Percentiles rank a stretch among this genome's conserved stretches.
Evolutionary conservation across 1,284 basidiomycete genomes (phyloP).

Genomic region (Sporisorium scitamineum): DNA sequence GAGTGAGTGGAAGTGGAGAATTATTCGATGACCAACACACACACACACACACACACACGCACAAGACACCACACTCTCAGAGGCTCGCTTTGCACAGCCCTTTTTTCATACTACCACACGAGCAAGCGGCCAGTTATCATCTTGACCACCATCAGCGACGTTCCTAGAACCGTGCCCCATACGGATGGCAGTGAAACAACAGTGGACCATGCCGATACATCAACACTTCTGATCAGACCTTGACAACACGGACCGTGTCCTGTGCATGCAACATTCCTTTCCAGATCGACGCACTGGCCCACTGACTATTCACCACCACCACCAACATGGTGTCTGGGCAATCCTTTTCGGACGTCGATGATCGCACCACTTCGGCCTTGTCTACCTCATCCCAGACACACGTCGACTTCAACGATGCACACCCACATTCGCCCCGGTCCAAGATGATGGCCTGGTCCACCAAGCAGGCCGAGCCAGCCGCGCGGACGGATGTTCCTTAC

Average conservation of each 20-base stretch:
- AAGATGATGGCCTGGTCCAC: constrained; percentile 16
- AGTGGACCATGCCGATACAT: not conserved
- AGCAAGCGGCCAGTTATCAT: not conserved
- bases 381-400: constrained; percentile 42
- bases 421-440: constrained; percentile 13
- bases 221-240: not conserved
- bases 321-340: constrained; percentile 6
- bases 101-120: not conserved
- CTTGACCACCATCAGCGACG: too few species aligned
- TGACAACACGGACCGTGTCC: not conserved
- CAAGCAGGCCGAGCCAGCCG: not conserved
- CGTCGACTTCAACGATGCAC: constrained; percentile 20
- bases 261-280: not conserved
- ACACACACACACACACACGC: not conserved
- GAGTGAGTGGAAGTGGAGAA: not conserved
- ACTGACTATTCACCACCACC: not conserved
- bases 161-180: too few species aligned
- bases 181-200: not conserved
- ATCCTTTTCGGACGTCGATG: constrained; percentile 15
- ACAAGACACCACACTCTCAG: too few species aligned
- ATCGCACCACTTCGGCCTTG: constrained; percentile 23
- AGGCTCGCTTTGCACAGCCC: too few species aligned
- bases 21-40: not conserved
- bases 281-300: not conserved
- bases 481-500: too few species aligned